phyloP scores from a whole-genome alignment of 352 stramenopile genomes.

The Lagenidium sp. region DNA sequence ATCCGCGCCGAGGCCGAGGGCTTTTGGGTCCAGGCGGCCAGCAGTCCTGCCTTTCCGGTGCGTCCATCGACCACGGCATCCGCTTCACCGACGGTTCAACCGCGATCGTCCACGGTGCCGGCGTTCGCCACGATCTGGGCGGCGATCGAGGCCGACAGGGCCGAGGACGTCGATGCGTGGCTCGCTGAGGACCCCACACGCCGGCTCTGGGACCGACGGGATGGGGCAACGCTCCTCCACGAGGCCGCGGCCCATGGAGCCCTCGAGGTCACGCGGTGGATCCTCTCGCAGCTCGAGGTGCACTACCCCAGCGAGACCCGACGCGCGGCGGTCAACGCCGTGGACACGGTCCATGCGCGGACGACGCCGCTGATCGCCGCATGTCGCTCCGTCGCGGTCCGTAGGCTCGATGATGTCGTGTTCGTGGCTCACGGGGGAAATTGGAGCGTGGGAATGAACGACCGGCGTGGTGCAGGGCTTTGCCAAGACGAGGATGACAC shows the following conservation, averaged over 20 bases:
- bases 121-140: slow-evolving; percentile 22
- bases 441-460: too few species aligned
- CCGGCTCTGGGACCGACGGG: slow-evolving; percentile 24
- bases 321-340: slow-evolving; percentile 21
- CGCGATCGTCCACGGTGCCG: too few species aligned
- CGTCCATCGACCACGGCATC: too few species aligned
- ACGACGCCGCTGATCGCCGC: slow-evolving; percentile 50
- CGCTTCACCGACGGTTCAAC: too few species aligned
- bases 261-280: slow-evolving; percentile 17
- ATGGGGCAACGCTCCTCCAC: slow-evolving; percentile 38
- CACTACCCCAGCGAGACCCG: slow-evolving; percentile 20
- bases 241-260: slow-evolving; percentile 34
- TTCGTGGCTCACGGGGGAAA: too few species aligned
- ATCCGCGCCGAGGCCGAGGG: slow-evolving; percentile 9
- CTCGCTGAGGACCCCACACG: slow-evolving; percentile 21
- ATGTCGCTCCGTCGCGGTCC: slow-evolving; percentile 36
- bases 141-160: slow-evolving; percentile 27
- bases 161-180: slow-evolving; percentile 12
- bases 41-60: too few species aligned
- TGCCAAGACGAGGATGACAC: slow-evolving; percentile 26
- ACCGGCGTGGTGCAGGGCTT: too few species aligned
- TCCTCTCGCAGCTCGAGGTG: slow-evolving; percentile 27
- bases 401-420: too few species aligned
- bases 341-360: slow-evolving; percentile 39
- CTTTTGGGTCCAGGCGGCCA: slow-evolving; percentile 4